Evolutionary conservation across 768 basidiomycete genomes (phyloP), one percentile per base, ranked within the genome.

Genomic region (Boletus subparvulus): DNA sequence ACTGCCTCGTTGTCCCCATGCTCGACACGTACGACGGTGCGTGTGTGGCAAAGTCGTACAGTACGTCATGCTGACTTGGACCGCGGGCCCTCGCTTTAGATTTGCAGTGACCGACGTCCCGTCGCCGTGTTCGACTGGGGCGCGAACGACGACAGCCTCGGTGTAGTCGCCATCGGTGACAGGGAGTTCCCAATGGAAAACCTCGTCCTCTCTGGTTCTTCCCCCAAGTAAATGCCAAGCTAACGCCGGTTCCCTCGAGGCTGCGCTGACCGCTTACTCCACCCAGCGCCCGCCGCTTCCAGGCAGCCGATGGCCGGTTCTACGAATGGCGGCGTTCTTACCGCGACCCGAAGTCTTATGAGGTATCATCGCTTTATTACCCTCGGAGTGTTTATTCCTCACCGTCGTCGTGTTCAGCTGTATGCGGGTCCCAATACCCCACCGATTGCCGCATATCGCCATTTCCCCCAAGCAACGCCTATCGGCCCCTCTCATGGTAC

Each of bases 271-370:
- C 9, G 19, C 14, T 1, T n/a, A 3, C 54, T 51, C 39, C 54
- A 41, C 50, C 50, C 71, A 88, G 87, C 65, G 80, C 83, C 40
- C 83, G 88, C 55, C 75, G 77, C 48, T 88, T 89, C 70, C 67
- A 76, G 58, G 79, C 81, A 52, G 74, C 75, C 33, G 83, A 86
- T 62, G 83, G 83, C 44, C 75, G 73, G 63, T 77, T 73, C 48
- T 87, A 83, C 58, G 87, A 88, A 71, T 90, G 88, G 88, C 77
- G 86, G 61, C 77, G 80, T 61, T 73, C 75, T 61, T 68, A 69
- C 44, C 77, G 80, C 44, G 74, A 75, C 55, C 73, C 78, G 16
- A 71, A 69, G 60, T 80, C 82, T 14, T 89, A 88, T 68, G 84
- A 88, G 70, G 87, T 87, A 73, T 80, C 73, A 19, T 47, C 16